phyloP scores from a whole-genome alignment of 2,329 filamentous ascomycete genomes.

The Xylaria polymorpha region DNA sequence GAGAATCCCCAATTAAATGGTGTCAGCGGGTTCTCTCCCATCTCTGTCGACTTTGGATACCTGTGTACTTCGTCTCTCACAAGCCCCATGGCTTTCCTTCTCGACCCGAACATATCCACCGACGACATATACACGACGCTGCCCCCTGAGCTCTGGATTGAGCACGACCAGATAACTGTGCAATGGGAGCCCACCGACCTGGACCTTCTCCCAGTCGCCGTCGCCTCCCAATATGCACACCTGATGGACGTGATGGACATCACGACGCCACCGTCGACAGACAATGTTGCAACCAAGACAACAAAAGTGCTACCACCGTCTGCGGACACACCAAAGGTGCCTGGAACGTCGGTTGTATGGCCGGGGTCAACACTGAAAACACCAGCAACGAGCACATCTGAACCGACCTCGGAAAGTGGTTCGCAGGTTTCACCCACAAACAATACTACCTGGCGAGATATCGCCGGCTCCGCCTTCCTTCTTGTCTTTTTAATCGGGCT shows the following conservation, averaged over 20 bases:
- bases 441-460: neutral
- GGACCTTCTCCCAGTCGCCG: slow-evolving; percentile 38
- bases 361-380: neutral
- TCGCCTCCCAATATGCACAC: slow-evolving; percentile 44
- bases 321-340: neutral
- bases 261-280: slow-evolving; percentile 22
- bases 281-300: slow-evolving; percentile 16
- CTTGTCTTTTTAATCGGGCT: neutral
- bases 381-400: neutral
- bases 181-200: slow-evolving; percentile 47
- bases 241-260: slow-evolving; percentile 50
- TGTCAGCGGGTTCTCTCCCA: slow-evolving; percentile 46
- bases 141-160: slow-evolving; percentile 43
- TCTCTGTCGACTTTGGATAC: slow-evolving; percentile 36
- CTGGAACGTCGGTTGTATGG: neutral
- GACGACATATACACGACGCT: slow-evolving; percentile 48
- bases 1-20: slow-evolving; percentile 21
- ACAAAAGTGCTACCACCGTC: neutral
- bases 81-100: slow-evolving; percentile 47
- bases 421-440: neutral
- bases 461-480: neutral
- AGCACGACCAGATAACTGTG: slow-evolving; percentile 48
- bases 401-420: neutral
- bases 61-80: slow-evolving; percentile 47
- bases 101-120: slow-evolving; percentile 47